A percentile compares a stretch with the other conserved stretches of the same genome.
Evolutionary conservation across 441 rosid species (phyloP).

Genomic region (Erodium moschatum): DNA sequence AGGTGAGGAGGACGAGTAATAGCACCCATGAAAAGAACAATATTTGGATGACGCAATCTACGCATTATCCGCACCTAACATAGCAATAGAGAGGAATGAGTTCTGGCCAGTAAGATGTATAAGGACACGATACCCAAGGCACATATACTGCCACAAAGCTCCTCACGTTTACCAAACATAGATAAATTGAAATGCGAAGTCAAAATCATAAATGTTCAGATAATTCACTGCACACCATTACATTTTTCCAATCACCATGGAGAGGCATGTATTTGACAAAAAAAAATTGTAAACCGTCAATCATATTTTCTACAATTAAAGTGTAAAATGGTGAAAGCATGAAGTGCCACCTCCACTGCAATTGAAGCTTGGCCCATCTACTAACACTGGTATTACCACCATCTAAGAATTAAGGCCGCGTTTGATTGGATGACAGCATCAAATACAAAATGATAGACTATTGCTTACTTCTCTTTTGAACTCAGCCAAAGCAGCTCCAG

Average conservation of each 20-base stretch:
- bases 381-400: neutral
- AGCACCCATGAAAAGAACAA: constrained; percentile 94
- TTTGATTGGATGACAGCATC: neutral
- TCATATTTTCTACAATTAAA: neutral
- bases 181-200: neutral
- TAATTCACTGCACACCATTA: neutral
- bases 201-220: neutral
- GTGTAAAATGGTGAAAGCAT: neutral
- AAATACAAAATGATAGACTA: constrained; percentile 13
- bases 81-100: constrained; percentile 17
- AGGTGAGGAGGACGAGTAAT: constrained; percentile 97
- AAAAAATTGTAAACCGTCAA: neutral
- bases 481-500: constrained; percentile 93
- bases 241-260: neutral
- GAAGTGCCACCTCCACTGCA: neutral
- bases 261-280: neutral
- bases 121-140: neutral
- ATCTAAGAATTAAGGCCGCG: neutral
- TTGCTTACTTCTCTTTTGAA: constrained; percentile 92
- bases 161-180: neutral
- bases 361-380: too few species aligned
- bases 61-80: constrained; percentile 91
- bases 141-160: neutral
- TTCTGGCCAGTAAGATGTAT: neutral
- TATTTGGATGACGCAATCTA: constrained; percentile 95